Evolutionary conservation across 129 eudicot species (phyloP), one percentile per base, ranked within the genome.

Genomic region (Silybum marianum): DNA sequence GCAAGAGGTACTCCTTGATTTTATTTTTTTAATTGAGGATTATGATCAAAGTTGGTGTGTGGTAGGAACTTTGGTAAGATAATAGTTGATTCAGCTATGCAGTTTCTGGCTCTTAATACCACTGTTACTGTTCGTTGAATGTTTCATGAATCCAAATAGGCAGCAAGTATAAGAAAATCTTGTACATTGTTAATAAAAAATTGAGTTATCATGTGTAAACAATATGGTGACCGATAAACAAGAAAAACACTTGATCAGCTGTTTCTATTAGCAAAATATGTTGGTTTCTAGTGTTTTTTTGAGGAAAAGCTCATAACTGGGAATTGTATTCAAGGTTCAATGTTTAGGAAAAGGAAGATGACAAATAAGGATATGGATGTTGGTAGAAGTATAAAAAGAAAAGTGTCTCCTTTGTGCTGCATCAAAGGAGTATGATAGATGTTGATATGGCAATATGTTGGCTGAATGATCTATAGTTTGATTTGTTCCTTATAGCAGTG

Each of bases 1-100:
- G 86, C 98, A 92, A 87, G 98, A 95, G 97, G 98, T 92, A 90
- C 36, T 3, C 60, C 4, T 79, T 74, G 38, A 1, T 38, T 26
- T 21, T 23, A 19, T 67, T 19, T 46, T 72, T 34, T 65, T 63
- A 14, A 68, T 51, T 51, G 66, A 13, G 81, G 7, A 68, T 67
- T 46, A 16, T 68, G 67, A 78, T 48, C 42, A 16, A 10, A 66
- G 16, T 40, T 78, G 39, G 66, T 63, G 22, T 23, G 34, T 67
- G 39, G 5, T 66, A 46, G 13, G 3, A 11, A 69, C 24, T 51
- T 44, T 30, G 67, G 22, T 21, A 42, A 42, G 9, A 38, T 26
- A 69, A 26, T 24, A 13, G 21, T 62, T 62, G 13, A 62, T 62
- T 62, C 26, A 3, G 3, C 30, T 48, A 69, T 79, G 70, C 34